phyloP scores from a whole-genome alignment of 2,329 filamentous ascomycete genomes.

The Pseudogymnoascus sp. region DNA sequence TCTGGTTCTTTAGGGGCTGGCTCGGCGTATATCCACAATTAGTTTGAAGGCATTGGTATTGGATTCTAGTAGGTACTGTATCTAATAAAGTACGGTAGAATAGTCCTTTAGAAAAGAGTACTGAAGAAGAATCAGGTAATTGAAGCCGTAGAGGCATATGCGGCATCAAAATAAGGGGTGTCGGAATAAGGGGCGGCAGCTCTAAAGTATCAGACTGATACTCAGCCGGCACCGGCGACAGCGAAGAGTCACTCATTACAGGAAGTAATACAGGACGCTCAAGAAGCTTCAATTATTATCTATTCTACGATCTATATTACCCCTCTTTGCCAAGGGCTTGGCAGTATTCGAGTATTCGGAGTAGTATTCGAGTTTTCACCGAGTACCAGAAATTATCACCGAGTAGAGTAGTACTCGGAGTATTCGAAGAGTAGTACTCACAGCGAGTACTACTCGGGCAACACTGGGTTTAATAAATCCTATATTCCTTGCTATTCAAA shows the following conservation, averaged over 20 bases:
- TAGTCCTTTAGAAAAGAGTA: background rate
- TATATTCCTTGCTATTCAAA: too few relatives aligned
- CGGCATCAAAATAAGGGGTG: background rate
- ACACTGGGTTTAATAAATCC: too few relatives aligned
- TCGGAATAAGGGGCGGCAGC: background rate
- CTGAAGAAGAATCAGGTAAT: background rate
- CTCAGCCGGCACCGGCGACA: background rate
- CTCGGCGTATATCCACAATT: background rate
- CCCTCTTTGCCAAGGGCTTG: background rate
- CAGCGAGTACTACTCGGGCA: too few relatives aligned
- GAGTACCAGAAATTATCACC: background rate
- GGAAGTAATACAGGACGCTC: background rate
- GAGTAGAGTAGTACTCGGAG: background rate
- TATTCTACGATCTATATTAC: background rate
- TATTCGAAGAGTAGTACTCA: too few relatives aligned
- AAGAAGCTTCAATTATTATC: background rate
- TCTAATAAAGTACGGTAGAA: background rate
- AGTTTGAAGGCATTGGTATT: background rate
- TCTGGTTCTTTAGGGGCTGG: background rate
- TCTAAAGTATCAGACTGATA: background rate
- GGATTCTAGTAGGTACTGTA: background rate
- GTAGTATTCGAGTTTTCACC: background rate
- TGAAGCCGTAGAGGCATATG: background rate
- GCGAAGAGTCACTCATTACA: background rate
- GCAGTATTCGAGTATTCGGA: background rate